Percentiles rank a stretch among this genome's conserved stretches.
Evolutionary conservation across 192 early-diverging fungal species (phyloP).

Genomic region (Martensiomyces pterosporus): DNA sequence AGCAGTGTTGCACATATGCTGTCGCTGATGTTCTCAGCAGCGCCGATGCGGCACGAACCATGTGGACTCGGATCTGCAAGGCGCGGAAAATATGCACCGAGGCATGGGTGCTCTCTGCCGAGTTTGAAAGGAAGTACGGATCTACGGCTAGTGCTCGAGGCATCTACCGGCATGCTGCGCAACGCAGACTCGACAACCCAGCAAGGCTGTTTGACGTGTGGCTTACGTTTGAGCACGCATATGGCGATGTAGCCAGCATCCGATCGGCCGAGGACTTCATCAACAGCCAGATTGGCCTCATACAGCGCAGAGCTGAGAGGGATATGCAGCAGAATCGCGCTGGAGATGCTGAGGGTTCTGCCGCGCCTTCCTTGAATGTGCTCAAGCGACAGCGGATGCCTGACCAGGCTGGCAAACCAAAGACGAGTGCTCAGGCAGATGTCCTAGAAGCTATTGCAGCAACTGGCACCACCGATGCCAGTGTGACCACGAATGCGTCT

Average conservation of each 20-base stretch:
- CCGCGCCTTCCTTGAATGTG: too few relatives aligned
- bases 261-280: conserved; percentile 16
- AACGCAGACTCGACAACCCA: conserved; percentile 36
- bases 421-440: neutral
- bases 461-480: too few relatives aligned
- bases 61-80: conserved; percentile 39
- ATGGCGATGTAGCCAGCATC: conserved; percentile 7
- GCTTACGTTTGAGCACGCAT: conserved; percentile 24
- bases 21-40: neutral
- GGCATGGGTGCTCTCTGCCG: conserved; percentile 39
- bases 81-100: conserved; percentile 26
- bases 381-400: conserved; percentile 4
- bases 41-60: conserved; percentile 7
- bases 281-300: conserved; percentile 17
- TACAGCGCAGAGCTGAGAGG: conserved; percentile 17
- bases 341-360: too few relatives aligned
- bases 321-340: neutral
- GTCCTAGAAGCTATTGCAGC: neutral
- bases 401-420: neutral
- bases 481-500: too few relatives aligned
- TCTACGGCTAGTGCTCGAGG: conserved; percentile 17
- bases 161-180: conserved; percentile 38
- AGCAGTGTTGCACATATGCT: conserved; percentile 23
- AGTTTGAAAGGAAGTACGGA: conserved; percentile 26
- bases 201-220: conserved; percentile 37